A percentile compares a stretch with the other conserved stretches of the same genome.
These are phyloP conservation scores for Rosa lucieae DNA, from an alignment of 306 rosid genomes.

Conservation along the genomic window DNA sequence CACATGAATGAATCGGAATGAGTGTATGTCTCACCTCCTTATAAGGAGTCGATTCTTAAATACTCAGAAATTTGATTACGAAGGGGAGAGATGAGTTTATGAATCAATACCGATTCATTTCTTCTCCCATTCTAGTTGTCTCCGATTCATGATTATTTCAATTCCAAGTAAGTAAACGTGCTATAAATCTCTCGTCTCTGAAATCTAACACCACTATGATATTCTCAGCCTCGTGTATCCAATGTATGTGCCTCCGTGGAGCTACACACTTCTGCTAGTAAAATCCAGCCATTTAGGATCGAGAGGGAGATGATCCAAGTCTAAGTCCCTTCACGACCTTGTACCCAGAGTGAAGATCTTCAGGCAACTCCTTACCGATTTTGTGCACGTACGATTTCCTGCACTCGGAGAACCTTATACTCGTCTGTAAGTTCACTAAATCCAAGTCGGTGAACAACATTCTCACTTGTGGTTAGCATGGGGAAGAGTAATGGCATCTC, in stretches of 20 bases:
- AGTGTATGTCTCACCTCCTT: too few species aligned
- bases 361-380: background rate
- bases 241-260: slow-evolving; percentile 7
- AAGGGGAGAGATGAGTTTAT: too few species aligned
- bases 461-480: background rate
- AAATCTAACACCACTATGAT: background rate
- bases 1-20: too few species aligned
- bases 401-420: slow-evolving; percentile 7
- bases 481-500: background rate
- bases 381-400: background rate
- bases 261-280: background rate
- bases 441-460: background rate
- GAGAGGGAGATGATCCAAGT: background rate
- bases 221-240: background rate
- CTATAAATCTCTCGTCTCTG: background rate
- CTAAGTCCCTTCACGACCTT: background rate
- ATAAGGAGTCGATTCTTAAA: too few species aligned
- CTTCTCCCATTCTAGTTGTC: too few species aligned
- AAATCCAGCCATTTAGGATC: background rate
- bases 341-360: slow-evolving; percentile 2
- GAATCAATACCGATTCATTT: too few species aligned
- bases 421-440: background rate
- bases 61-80: too few species aligned
- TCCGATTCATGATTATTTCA: too few species aligned
- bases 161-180: too few species aligned